Percentiles rank a stretch among this genome's conserved stretches.
Conservation (phyloP, 805 yeast genomes). For the Lachancea kluyveri region DNA sequence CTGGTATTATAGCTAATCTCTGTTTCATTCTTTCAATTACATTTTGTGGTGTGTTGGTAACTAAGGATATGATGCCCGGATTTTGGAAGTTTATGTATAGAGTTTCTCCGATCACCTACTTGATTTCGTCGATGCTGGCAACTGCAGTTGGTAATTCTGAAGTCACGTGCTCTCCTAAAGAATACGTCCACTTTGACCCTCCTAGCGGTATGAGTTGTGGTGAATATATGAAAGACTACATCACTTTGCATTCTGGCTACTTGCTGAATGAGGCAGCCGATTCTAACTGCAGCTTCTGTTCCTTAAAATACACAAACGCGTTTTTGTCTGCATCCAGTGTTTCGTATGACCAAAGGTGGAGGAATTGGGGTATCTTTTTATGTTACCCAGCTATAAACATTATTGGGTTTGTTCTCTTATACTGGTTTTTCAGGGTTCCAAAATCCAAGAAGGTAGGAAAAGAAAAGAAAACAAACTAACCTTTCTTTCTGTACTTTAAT, state of each 20-base stretch:
- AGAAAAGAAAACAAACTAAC: too few species aligned
- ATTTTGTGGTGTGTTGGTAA: constrained; percentile 37
- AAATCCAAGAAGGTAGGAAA: constrained; percentile 23
- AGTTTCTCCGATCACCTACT: constrained; percentile 38
- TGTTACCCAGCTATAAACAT: constrained; percentile 43
- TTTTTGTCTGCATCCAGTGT: constrained; percentile 37
- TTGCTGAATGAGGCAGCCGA: constrained; percentile 33
- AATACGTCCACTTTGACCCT: constrained; percentile 16
- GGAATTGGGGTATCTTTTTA: constrained; percentile 52
- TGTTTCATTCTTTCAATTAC: constrained; percentile 30
- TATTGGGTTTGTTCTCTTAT: constrained; percentile 34
- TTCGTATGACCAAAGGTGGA: constrained; percentile 40
- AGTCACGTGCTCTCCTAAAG: constrained; percentile 36
- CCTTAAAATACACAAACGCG: constrained; percentile 45
- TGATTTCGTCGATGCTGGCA: constrained; percentile 40
- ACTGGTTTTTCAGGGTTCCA: constrained; percentile 65
- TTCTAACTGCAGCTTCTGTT: constrained; percentile 49
- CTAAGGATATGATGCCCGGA: constrained; percentile 32
- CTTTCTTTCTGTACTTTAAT: too few species aligned
- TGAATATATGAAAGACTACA: constrained; percentile 16
- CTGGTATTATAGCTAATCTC: constrained; percentile 22
- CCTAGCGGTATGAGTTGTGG: constrained; percentile 22
- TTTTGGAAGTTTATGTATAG: constrained; percentile 40
- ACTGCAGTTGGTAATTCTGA: constrained; percentile 41
- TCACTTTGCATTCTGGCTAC: constrained; percentile 20